Percentiles rank a stretch among this genome's conserved stretches.
Evolutionary conservation across 2,329 filamentous ascomycete genomes (phyloP).

Genomic region (Byssothecium circinans): DNA sequence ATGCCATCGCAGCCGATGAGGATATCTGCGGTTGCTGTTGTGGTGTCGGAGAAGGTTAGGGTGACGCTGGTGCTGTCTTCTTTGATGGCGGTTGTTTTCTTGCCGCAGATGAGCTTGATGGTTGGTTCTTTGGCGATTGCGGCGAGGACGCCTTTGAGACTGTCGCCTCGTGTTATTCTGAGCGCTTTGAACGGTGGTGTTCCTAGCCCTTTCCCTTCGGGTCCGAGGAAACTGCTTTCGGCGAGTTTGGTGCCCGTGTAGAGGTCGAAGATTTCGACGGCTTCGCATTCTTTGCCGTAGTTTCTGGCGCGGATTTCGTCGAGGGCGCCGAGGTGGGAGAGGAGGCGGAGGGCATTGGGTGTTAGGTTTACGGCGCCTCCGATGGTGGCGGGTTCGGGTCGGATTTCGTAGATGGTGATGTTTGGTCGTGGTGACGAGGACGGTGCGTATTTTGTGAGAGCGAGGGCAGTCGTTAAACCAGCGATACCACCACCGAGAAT

Average conservation of each 20-base stretch:
- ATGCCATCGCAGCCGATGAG: conserved; percentile 61
- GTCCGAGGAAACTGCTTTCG: conserved; percentile 47
- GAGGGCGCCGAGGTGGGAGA: conserved; percentile 52
- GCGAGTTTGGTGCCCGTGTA: conserved; percentile 48
- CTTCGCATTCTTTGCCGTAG: conserved; percentile 47
- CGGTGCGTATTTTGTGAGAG: conserved; percentile 49
- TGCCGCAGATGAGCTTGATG: conserved; percentile 48
- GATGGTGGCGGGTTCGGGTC: conserved; percentile 49
- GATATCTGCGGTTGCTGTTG: conserved; percentile 50
- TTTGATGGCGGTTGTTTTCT: conserved; percentile 45
- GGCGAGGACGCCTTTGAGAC: conserved; percentile 47
- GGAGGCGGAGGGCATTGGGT: conserved; percentile 62
- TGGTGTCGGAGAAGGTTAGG: conserved; percentile 52
- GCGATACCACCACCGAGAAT: conserved; percentile 40
- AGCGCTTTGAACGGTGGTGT: conserved; percentile 49
- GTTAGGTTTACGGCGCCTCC: conserved; percentile 65
- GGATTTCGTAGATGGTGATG: conserved; percentile 54
- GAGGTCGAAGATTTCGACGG: conserved; percentile 50
- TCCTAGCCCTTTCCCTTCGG: conserved; percentile 48
- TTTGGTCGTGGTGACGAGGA: conserved; percentile 33
- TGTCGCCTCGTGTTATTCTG: conserved; percentile 49
- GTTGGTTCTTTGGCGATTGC: conserved; percentile 46
- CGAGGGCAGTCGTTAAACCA: conserved; percentile 42
- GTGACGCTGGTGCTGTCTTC: conserved; percentile 46
- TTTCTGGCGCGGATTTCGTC: conserved; percentile 46